Base-by-base conservation (phyloP, 495 filamentous ascomycete species). In the Daldinia bambusicola region DNA sequence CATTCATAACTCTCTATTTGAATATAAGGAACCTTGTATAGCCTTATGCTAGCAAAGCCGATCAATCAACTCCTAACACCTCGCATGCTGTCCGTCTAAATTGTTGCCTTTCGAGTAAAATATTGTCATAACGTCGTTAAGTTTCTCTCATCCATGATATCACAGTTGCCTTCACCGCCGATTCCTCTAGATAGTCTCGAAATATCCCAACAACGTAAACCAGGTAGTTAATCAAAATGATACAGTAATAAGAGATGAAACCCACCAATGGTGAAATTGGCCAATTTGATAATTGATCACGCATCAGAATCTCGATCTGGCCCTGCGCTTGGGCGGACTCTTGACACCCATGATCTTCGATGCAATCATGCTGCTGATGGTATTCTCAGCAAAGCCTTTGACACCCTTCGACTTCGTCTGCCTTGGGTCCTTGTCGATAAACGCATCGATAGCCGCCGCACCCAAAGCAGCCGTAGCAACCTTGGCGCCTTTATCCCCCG, bases 381-480 rank as follows among this genome's bases (percentile, higher is more conserved):
- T 72, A 22, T 61, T 74, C 63, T 77, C 75, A 13, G 75, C 75
- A 30, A 76, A 71, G 0, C 75, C 74, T 26, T 70, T 77, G 10
- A 77, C 52, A 9, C 75, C 75, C 26, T 56, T 63, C 8, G 73
- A 38, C 55, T 61, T 74, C 30, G 63, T 37, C 13, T 45, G 70
- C 1, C 75, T 61, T 2, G 75, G 75, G 52, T 77, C 75, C 36
- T 76, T 69, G 22, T 77, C 75, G 50, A 76, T 72, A 30, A 80
- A 77, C 0, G 75, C 79, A 14, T 81, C 78, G 41, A 78, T 76
- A 6, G 76, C 80, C 6, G 76, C 81, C 7, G 82, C 82, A 0
- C 80, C 80, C 12, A 84, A 31, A 4, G 82, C 82, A 5, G 82
- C 82, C 12, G 79, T 82, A 13, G 79, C 80, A 7, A 84, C 60